phyloP scores from a whole-genome alignment of 2,329 filamentous ascomycete species.

The Trichoderma breve region DNA sequence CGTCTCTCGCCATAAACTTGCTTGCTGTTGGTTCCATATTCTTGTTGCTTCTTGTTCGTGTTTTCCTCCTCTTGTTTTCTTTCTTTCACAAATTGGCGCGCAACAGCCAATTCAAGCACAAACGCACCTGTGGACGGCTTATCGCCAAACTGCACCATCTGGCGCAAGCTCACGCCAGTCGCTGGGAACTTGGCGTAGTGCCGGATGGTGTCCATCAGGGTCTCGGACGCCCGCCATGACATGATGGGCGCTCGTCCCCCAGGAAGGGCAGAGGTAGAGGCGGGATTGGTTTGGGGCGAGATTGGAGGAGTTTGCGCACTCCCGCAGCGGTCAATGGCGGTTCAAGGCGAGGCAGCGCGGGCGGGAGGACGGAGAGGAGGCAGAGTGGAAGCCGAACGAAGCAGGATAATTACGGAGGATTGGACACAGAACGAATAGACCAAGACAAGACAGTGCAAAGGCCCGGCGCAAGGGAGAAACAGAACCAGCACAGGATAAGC shows the following conservation, averaged over 20 bases:
- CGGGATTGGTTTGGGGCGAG: background rate
- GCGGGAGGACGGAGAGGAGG: background rate
- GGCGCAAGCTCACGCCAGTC: conserved; percentile 90
- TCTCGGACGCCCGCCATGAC: conserved; percentile 90
- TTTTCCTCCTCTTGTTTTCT: background rate
- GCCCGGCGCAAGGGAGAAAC: background rate
- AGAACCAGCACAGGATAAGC: background rate
- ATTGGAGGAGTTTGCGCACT: background rate
- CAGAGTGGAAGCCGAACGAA: background rate
- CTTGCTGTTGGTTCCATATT: too few species aligned
- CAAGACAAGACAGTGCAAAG: background rate
- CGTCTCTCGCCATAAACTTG: background rate
- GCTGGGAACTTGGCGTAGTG: conserved; percentile 97
- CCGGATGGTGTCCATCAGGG: conserved; percentile 94
- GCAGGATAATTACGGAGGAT: background rate
- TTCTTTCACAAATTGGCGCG: conserved; percentile 55
- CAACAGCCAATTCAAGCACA: conserved; percentile 53
- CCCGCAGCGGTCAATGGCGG: background rate
- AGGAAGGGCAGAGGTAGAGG: background rate
- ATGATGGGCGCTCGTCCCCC: conserved; percentile 48
- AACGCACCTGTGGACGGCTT: conserved; percentile 81
- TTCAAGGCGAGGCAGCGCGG: background rate
- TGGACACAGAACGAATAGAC: background rate
- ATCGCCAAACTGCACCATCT: conserved; percentile 99
- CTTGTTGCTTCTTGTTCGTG: background rate